phyloP scores from a whole-genome alignment of 345 rosid genomes.

The Populus simonii region DNA sequence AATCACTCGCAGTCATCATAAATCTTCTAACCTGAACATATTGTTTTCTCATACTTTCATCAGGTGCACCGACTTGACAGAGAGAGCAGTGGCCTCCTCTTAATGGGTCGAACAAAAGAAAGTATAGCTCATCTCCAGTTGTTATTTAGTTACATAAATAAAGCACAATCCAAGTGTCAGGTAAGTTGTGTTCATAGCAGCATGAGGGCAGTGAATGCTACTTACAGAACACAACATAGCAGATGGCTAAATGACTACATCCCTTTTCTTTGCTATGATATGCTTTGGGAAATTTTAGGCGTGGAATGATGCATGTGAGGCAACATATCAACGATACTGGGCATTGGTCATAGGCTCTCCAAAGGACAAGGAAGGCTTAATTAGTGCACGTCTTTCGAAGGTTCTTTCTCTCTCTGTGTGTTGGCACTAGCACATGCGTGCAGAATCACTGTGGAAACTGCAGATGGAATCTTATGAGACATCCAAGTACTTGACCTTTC shows the following conservation, averaged over 20 bases:
- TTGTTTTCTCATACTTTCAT: constrained; percentile 19
- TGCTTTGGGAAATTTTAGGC: constrained; percentile 39
- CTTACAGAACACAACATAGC: not conserved
- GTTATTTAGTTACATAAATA: constrained; percentile 57
- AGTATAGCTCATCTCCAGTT: constrained; percentile 62
- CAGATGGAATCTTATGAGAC: not conserved
- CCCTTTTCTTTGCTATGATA: not conserved
- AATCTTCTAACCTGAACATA: not conserved
- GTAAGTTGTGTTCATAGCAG: constrained; percentile 29
- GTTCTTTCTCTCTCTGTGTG: constrained; percentile 24
- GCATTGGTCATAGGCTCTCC: constrained; percentile 90
- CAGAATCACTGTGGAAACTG: not conserved
- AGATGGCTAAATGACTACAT: constrained; percentile 7
- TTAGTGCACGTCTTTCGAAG: constrained; percentile 80
- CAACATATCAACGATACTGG: constrained; percentile 73
- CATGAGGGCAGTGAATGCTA: not conserved
- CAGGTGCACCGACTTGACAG: constrained; percentile 93
- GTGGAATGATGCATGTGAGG: constrained; percentile 76
- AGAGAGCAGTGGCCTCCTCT: constrained; percentile 83
- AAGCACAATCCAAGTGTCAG: constrained; percentile 51
- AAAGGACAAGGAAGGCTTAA: constrained; percentile 70
- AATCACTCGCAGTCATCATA: too few relatives aligned
- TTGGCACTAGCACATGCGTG: not conserved
- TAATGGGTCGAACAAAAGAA: constrained; percentile 80
- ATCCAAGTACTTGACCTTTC: not conserved